A percentile compares a stretch with the other conserved stretches of the same genome.
Evolutionary conservation across 2,329 filamentous ascomycete species (phyloP).

Genomic region (Aureobasidium sp.): DNA sequence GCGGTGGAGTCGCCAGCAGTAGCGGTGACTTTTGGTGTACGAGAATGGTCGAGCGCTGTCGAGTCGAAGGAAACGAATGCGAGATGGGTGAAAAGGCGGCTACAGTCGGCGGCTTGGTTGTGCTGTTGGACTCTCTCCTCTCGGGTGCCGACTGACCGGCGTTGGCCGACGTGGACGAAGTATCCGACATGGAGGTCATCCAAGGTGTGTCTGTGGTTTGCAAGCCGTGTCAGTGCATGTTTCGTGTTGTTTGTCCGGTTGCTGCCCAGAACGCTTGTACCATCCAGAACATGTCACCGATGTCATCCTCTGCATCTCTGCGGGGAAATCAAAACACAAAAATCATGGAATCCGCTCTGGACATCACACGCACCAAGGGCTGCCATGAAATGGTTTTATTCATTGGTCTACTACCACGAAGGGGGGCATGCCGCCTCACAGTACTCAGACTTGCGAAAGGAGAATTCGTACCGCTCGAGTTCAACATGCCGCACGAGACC

Average conservation of each 20-base stretch:
- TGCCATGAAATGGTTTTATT: conserved; percentile 2
- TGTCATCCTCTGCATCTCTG: conserved; percentile 9
- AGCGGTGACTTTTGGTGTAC: conserved; percentile 96
- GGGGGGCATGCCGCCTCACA: neutral
- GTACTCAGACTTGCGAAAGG: neutral
- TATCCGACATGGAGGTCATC: conserved; percentile 47
- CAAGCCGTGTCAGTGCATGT: conserved; percentile 17
- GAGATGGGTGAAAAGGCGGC: conserved; percentile 85
- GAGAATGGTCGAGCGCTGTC: conserved; percentile 79
- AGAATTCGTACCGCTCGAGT: neutral
- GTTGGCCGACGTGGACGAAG: conserved; percentile 31
- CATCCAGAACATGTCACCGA: conserved; percentile 1
- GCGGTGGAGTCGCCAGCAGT: conserved; percentile 85
- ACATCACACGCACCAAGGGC: neutral
- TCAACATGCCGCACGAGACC: conserved; percentile 8
- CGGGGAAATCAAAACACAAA: conserved; percentile 1
- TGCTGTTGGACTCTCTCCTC: conserved; percentile 24
- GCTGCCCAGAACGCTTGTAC: conserved; percentile 3
- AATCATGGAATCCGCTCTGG: neutral
- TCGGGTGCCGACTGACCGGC: conserved; percentile 30
- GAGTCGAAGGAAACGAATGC: conserved; percentile 54
- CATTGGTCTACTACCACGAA: neutral
- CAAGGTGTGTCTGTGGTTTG: conserved; percentile 39
- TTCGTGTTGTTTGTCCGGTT: neutral
- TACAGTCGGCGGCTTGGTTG: conserved; percentile 54